A percentile compares a stretch with the other conserved stretches of the same genome.
Conservation (phyloP, 2,329 filamentous ascomycete genomes). For the Dryadomyces sulphureus region DNA sequence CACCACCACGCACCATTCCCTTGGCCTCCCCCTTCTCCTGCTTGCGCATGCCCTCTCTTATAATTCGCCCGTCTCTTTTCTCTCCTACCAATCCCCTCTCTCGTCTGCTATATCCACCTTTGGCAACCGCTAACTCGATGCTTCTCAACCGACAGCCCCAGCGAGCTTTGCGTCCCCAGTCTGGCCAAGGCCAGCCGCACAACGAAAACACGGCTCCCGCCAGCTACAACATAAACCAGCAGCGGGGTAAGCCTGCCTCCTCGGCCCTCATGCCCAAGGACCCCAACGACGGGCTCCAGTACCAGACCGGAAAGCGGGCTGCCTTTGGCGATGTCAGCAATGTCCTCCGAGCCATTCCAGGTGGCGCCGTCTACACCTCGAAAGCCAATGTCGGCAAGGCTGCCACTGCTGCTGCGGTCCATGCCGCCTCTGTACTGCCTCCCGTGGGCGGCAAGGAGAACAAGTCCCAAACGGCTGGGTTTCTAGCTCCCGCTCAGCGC, state of each 20-base stretch:
- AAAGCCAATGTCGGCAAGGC: constrained; percentile 13
- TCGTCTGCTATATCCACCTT: not conserved
- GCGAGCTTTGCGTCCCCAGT: constrained; percentile 42
- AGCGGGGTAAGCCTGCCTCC: constrained; percentile 73
- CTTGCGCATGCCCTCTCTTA: not conserved
- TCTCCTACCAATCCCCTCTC: not conserved
- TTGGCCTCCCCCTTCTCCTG: not conserved
- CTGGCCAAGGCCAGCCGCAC: constrained; percentile 26
- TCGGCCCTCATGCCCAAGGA: constrained; percentile 39
- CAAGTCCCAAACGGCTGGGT: constrained; percentile 5
- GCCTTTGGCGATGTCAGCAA: constrained; percentile 78
- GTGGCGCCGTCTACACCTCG: constrained; percentile 18
- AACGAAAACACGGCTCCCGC: constrained; percentile 55
- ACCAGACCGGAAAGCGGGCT: constrained; percentile 56
- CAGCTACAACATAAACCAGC: constrained; percentile 49
- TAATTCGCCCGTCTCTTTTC: not conserved
- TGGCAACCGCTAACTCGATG: constrained; percentile 1
- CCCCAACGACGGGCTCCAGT: constrained; percentile 38
- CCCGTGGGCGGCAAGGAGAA: constrained; percentile 22
- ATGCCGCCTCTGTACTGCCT: constrained; percentile 8
- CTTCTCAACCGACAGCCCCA: constrained; percentile 41
- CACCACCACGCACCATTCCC: not conserved
- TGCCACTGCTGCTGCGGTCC: too few relatives aligned
- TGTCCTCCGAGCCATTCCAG: constrained; percentile 25
- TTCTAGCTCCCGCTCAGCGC: constrained; percentile 10